A percentile compares a stretch with the other conserved stretches of the same genome.
Evolutionary conservation across 768 basidiomycete species (phyloP).

Genomic region (Tylopilus intermedius): DNA sequence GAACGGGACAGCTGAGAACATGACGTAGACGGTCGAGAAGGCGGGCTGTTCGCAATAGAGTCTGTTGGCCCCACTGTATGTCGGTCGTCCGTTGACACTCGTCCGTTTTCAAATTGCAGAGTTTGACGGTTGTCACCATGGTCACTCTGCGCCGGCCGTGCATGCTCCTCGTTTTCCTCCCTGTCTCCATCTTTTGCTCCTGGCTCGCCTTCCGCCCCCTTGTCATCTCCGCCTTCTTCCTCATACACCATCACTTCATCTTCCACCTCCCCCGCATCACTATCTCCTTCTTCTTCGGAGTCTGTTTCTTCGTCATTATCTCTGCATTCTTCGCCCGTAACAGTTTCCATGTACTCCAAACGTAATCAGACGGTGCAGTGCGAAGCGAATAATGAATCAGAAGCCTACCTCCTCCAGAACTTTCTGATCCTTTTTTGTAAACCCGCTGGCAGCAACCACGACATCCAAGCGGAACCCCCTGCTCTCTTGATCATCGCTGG

Average conservation of each 20-base stretch:
- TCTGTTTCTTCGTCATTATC: conserved; percentile 27
- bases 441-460: conserved; percentile 91
- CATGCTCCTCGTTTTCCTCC: conserved; percentile 14
- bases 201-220: conserved; percentile 36
- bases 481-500: conserved; percentile 34
- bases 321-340: conserved; percentile 34
- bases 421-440: conserved; percentile 77
- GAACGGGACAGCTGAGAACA: conserved; percentile 48
- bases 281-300: conserved; percentile 35
- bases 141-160: conserved; percentile 1
- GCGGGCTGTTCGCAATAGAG: conserved; percentile 4
- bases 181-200: conserved; percentile 32
- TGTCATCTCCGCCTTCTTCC: conserved; percentile 32
- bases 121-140: conserved; percentile 10
- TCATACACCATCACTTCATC: conserved; percentile 25
- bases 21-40: conserved; percentile 26
- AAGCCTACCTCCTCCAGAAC: conserved; percentile 73
- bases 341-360: conserved; percentile 62
- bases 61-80: not conserved
- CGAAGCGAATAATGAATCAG: conserved; percentile 16
- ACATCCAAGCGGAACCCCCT: conserved; percentile 79
- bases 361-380: conserved; percentile 19
- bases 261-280: conserved; percentile 35
- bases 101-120: conserved; percentile 14
- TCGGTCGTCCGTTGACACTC: not conserved